Percentiles rank a stretch among this genome's conserved stretches.
Conservation (phyloP, 2,329 filamentous ascomycete species). For the Ascochyta fabae region DNA sequence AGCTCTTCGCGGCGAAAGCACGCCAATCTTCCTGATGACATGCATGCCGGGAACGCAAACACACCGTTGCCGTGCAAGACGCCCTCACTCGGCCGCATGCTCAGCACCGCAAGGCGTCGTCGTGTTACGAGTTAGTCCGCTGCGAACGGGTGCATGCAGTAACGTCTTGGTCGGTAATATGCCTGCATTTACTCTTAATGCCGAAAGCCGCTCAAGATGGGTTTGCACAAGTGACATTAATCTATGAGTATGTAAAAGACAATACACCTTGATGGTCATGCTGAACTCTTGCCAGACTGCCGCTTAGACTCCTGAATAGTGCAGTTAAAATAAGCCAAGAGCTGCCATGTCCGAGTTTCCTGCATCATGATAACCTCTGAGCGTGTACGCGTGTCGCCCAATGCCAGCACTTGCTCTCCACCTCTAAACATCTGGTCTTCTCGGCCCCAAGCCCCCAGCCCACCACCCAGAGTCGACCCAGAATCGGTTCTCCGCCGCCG, state of each 20-base stretch:
- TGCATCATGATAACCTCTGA: no score
- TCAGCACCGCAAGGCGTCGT: background rate
- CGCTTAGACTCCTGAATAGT: no score
- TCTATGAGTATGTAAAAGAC: no score
- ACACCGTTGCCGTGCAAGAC: background rate
- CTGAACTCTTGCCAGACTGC: no score
- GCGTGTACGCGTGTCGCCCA: background rate
- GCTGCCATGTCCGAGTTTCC: no score
- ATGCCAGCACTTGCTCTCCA: background rate
- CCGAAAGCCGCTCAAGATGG: no score
- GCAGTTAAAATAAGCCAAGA: no score
- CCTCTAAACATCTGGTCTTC: background rate
- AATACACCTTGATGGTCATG: no score
- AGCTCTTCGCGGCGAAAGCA: background rate
- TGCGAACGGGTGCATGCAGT: background rate
- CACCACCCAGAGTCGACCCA: slow-evolving; percentile 48
- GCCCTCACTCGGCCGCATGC: background rate
- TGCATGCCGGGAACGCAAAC: background rate
- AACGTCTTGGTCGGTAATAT: background rate
- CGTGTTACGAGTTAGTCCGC: background rate
- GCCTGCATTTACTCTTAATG: no score
- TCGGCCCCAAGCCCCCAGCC: slow-evolving; percentile 41
- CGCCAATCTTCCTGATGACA: background rate
- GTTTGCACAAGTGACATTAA: no score
- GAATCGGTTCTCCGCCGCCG: slow-evolving; percentile 36